Conservation (phyloP, 805 yeast species). For the Candida sanyiensis region DNA sequence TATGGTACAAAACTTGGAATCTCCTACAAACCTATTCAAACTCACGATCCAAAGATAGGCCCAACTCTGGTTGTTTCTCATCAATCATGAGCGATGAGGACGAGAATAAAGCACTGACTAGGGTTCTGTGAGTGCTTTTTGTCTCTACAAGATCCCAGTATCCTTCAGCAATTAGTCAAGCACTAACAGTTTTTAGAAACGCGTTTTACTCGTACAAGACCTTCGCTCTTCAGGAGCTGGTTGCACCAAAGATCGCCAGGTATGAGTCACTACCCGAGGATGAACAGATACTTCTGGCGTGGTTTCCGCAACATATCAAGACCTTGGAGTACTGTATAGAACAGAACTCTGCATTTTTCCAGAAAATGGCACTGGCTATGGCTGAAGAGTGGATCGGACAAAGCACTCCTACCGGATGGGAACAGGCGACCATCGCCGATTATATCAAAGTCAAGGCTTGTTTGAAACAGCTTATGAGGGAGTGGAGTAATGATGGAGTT, state of each 20-base stretch:
- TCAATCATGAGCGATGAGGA: neutral
- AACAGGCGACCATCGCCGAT: slow-evolving; percentile 35
- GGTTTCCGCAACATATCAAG: slow-evolving; percentile 41
- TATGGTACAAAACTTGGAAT: too few species aligned
- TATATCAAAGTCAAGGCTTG: slow-evolving; percentile 53
- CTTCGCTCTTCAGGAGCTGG: slow-evolving; percentile 29
- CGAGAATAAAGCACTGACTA: neutral
- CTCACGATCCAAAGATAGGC: too few species aligned
- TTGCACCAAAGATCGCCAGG: slow-evolving; percentile 30
- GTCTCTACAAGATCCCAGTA: too few species aligned
- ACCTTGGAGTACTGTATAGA: slow-evolving; percentile 38
- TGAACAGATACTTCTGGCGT: slow-evolving; percentile 42
- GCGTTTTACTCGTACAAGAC: slow-evolving; percentile 31
- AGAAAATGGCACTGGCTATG: slow-evolving; percentile 36
- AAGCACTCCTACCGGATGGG: slow-evolving; percentile 36
- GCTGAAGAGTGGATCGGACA: slow-evolving; percentile 47
- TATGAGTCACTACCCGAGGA: slow-evolving; percentile 31
- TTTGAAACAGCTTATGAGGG: slow-evolving; percentile 51
- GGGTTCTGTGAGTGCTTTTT: slow-evolving; percentile 3
- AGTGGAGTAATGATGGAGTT: slow-evolving; percentile 54
- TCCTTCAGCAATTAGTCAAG: too few species aligned
- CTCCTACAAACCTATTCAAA: too few species aligned
- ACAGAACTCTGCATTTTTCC: slow-evolving; percentile 40
- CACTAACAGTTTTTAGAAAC: slow-evolving; percentile 1
- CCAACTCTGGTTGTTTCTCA: neutral